Conservation (phyloP, 106 monocot species). For the Ottelia alismoides region DNA sequence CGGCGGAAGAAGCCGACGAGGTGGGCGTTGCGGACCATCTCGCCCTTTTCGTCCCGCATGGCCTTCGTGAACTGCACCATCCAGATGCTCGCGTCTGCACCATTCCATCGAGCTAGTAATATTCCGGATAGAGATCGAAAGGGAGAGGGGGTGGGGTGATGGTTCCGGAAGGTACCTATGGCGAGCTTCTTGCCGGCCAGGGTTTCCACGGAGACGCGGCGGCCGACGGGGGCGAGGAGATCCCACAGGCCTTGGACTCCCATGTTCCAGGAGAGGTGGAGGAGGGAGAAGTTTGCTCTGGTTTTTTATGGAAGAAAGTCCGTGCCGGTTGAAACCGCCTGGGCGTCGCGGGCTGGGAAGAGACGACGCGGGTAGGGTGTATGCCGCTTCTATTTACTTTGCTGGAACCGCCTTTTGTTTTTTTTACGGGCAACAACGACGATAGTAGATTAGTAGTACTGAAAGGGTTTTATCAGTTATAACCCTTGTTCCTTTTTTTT, state of each 20-base stretch:
- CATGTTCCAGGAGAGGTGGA: no score
- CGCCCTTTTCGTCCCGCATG: slow-evolving; percentile 91
- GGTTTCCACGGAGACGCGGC: slow-evolving; percentile 99
- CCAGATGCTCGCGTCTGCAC: slow-evolving; percentile 95
- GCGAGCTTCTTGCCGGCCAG: slow-evolving; percentile 91
- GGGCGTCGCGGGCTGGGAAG: no score
- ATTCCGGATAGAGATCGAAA: neutral
- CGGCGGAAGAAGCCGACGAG: slow-evolving; percentile 91
- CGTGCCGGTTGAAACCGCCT: no score
- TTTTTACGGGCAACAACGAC: no score
- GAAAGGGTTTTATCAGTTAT: no score
- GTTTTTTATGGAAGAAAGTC: no score
- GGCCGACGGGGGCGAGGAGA: slow-evolving; percentile 86
- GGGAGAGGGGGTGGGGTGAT: neutral
- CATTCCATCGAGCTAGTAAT: neutral
- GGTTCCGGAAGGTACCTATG: slow-evolving; percentile 26
- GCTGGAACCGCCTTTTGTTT: no score
- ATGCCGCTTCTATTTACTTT: no score
- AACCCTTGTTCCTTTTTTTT: no score
- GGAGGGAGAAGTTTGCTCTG: no score
- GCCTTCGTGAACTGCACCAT: slow-evolving; percentile 99
- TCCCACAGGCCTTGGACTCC: slow-evolving; percentile 97
- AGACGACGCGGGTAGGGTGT: no score
- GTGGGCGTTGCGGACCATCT: slow-evolving; percentile 91
- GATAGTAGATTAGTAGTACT: no score